A percentile compares a stretch with the other conserved stretches of the same genome.
Evolutionary conservation across 352 stramenopile species (phyloP).

Genomic region (Hyaloperonospora brassicae): DNA sequence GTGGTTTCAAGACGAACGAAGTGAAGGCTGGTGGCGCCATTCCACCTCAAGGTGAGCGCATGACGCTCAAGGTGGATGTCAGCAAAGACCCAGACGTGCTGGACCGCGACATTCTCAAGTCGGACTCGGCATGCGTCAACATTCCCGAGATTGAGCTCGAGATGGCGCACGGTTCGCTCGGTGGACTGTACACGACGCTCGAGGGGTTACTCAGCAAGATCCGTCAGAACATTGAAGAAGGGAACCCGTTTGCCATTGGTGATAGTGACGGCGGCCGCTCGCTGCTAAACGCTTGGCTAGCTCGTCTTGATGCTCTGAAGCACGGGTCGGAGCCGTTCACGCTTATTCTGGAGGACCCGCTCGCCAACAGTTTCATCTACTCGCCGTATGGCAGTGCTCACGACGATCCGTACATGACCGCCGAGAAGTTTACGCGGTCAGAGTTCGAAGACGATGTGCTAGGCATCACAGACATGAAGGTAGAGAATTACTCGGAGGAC

Average conservation of each 20-base stretch:
- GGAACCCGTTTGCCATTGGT: conserved; percentile 79
- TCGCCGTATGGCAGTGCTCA: conserved; percentile 43
- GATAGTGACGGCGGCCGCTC: conserved; percentile 66
- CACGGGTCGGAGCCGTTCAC: conserved; percentile 77
- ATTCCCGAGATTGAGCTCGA: conserved; percentile 91
- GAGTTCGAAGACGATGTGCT: conserved; percentile 89
- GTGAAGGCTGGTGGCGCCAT: conserved; percentile 89
- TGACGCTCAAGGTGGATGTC: conserved; percentile 53
- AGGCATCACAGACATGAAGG: conserved; percentile 90
- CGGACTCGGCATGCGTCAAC: conserved; percentile 68
- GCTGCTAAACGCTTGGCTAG: conserved; percentile 45
- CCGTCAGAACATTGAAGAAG: conserved; percentile 58
- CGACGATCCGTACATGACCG: conserved; percentile 51
- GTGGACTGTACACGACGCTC: conserved; percentile 90
- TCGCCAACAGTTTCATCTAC: conserved; percentile 90
- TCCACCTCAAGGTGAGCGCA: conserved; percentile 65
- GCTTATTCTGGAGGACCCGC: conserved; percentile 82
- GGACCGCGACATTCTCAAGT: conserved; percentile 89
- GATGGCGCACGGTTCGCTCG: conserved; percentile 81
- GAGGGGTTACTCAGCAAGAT: conserved; percentile 88
- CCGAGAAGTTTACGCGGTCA: conserved; percentile 83
- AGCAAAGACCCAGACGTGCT: conserved; percentile 58
- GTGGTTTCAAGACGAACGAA: conserved; percentile 88
- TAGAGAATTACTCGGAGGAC: conserved; percentile 65
- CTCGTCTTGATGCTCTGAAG: conserved; percentile 44